Conservation (phyloP, 768 basidiomycete species). For the Phlegmacium glaucopus region DNA sequence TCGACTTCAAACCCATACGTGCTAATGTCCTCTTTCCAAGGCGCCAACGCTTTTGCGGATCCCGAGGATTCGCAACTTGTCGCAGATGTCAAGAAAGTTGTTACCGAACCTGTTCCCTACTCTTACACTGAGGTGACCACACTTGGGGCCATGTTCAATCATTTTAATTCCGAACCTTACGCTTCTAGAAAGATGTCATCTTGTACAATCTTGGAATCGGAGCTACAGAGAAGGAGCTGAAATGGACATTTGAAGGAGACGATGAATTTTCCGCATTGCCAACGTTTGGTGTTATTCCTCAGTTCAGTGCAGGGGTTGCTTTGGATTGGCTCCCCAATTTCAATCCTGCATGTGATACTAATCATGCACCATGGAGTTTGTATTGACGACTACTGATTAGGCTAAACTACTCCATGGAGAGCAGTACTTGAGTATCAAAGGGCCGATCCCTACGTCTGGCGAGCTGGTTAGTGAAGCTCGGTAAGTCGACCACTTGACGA, state of each 20-base stretch:
- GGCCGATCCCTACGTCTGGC: slow-evolving; percentile 81
- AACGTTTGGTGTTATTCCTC: slow-evolving; percentile 94
- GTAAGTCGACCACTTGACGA: slow-evolving; percentile 31
- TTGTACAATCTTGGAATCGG: slow-evolving; percentile 95
- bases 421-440: slow-evolving; percentile 88
- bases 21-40: slow-evolving; percentile 37
- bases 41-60: slow-evolving; percentile 58
- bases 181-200: slow-evolving; percentile 69
- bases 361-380: not conserved
- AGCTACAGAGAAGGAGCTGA: slow-evolving; percentile 87
- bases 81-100: slow-evolving; percentile 70
- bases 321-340: slow-evolving; percentile 93
- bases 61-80: slow-evolving; percentile 82
- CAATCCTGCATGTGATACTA: slow-evolving; percentile 62
- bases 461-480: slow-evolving; percentile 73
- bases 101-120: slow-evolving; percentile 55
- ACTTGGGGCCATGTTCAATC: no score
- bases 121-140: slow-evolving; percentile 63
- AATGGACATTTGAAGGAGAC: slow-evolving; percentile 89
- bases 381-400: slow-evolving; percentile 32
- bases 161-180: no score
- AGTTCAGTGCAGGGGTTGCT: slow-evolving; percentile 64
- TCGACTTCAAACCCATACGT: not conserved
- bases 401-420: slow-evolving; percentile 98
- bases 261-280: slow-evolving; percentile 85